Evolutionary conservation across 2,329 filamentous ascomycete species (phyloP), one percentile per base, ranked within the genome.

Genomic region (Pseudogymnoascus pannorum): DNA sequence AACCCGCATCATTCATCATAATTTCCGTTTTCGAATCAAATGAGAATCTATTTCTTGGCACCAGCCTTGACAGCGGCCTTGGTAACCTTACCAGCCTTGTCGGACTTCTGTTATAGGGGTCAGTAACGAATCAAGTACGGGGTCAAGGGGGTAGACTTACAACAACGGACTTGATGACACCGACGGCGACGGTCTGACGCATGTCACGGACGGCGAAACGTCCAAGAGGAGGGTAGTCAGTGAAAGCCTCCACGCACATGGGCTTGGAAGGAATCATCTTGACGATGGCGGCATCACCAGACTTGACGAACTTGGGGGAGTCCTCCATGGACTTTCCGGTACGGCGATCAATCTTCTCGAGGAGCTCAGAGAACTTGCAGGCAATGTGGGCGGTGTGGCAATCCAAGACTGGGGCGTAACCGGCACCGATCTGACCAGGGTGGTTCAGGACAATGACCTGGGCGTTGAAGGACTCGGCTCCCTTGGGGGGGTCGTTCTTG

Each of bases 351-450:
- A 99, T 99, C 93, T 99, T 99, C 91, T 97, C 91, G 71, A 93
- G 85, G 76, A 99, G 88, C 90, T 97, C 94, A 75, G 91, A 80
- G 87, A 99, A 99, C 91, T 97, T 97, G 94, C 94, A 99, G 76
- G 94, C 94, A 87, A 99, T 99, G 89, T 99, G 94, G 82, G 94
- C 94, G 76, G 94, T 99, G 89, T 99, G 94, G 91, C 94, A 99
- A 79, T 99, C 94, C 69, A 99, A 88, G 75, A 99, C 94, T 78
- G 94, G 94, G 72, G 94, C 93, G 86, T 99, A 99, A 79, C 94
- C 94, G 78, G 92, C 92, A 86, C 93, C 92, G 77, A 99, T 89
- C 87, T 99, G 94, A 79, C 94, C 94, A 76, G 94, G 94, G 91
- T 99, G 94, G 92, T 97, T 97, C 72, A 99, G 91, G 77, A 99